Base-by-base conservation (phyloP, 345 rosid genomes). In the Erysimum cheiranthoides region DNA sequence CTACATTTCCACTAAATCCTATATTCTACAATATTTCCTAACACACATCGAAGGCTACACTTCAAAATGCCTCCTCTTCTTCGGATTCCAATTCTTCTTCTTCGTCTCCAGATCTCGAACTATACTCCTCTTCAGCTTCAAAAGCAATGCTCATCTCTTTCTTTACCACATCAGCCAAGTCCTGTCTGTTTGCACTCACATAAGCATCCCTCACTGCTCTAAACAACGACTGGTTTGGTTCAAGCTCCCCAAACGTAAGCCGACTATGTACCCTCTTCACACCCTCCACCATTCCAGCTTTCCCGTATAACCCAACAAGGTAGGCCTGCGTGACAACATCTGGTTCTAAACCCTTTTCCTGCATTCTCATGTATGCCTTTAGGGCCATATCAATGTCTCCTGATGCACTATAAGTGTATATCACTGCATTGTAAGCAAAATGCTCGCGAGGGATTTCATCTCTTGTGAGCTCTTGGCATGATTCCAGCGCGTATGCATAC, bases 271-370 rank as follows among this genome's bases (percentile, higher is more conserved):
- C 83, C 73, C 91, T 86, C 78, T 85, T 89, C 78, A 91, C 91
- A 49, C 96, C 98, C 74, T 89, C 93, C 43, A 89, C 75, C 93
- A 93, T 88, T 21, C 93, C 92, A 53, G 97, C 91, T 79, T 83
- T 91, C 31, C 92, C 94, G 40, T 93, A 91, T 69, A 96, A 83
- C 69, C 75, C 82, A 40, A 84, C 91, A 36, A 93, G 86, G 82
- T 83, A 76, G 17, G 86, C 84, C 38, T 73, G 83, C 9, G 98
- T 91, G 49, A 88, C 85, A 18, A 86, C 17, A 79, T 93, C 98
- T n/a, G 96, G 93, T 53, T 87, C 78, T 45, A 91, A 64, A 30
- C 91, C 93, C 31, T 83, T 79, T n/a, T 91, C 96, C 76, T 86
- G 89, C 94, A 91, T 89, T 68, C 86, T 91, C 97, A 88, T 87